Evolutionary conservation across 2,329 filamentous ascomycete genomes (phyloP).

Genomic region (Fusarium chaquense): DNA sequence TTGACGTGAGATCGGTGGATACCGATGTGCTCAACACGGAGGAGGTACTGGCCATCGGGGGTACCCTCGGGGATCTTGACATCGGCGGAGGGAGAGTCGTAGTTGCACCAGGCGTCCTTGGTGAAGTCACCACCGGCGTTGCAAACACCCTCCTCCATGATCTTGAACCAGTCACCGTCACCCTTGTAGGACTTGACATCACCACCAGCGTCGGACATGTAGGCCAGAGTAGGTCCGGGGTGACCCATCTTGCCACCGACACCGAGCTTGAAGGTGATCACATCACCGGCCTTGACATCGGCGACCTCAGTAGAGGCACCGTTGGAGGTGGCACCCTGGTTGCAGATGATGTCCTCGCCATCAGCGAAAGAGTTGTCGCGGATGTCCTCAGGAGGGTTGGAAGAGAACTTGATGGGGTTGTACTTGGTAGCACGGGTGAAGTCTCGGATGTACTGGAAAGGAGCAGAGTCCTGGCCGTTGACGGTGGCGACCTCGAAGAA

Average conservation of each 20-base stretch:
- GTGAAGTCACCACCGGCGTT: constrained; percentile 26
- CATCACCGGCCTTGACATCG: constrained; percentile 29
- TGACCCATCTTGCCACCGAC: constrained; percentile 22
- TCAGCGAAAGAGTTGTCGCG: constrained; percentile 30
- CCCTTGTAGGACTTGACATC: constrained; percentile 31
- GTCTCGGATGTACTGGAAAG: constrained; percentile 32
- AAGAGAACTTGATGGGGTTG: constrained; percentile 35
- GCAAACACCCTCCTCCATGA: constrained; percentile 32
- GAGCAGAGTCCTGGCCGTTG: constrained; percentile 15
- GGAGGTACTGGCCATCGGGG: constrained; percentile 27
- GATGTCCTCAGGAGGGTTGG: constrained; percentile 25
- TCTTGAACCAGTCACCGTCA: constrained; percentile 25
- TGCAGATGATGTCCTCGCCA: constrained; percentile 27
- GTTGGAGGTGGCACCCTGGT: constrained; percentile 12
- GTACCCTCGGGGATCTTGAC: constrained; percentile 25
- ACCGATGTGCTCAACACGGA: constrained; percentile 30
- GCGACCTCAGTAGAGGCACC: constrained; percentile 9
- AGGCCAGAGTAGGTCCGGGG: constrained; percentile 29
- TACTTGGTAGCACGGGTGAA: constrained; percentile 29
- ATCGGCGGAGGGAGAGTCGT: constrained; percentile 13
- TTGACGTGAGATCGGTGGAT: constrained; percentile 24
- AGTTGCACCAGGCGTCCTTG: constrained; percentile 34
- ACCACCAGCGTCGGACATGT: constrained; percentile 15
- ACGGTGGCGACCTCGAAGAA: constrained; percentile 22
- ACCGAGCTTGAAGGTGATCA: constrained; percentile 28